phyloP scores from a whole-genome alignment of 2,329 filamentous ascomycete species.

The Penicillium hordei region DNA sequence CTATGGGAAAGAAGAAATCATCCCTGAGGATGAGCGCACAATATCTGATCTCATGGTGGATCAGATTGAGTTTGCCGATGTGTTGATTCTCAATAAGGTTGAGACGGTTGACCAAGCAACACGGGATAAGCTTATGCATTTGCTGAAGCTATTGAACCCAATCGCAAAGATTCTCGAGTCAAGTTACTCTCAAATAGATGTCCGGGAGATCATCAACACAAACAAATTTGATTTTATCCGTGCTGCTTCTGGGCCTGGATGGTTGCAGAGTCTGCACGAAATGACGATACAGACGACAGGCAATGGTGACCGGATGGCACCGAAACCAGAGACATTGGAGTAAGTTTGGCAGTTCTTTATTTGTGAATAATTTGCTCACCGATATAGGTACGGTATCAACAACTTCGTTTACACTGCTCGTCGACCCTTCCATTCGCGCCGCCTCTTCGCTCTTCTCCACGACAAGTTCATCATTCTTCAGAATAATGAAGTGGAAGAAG shows the following conservation, averaged over 20 bases:
- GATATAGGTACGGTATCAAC: slow-evolving; percentile 61
- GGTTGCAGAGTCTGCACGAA: slow-evolving; percentile 68
- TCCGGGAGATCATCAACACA: slow-evolving; percentile 65
- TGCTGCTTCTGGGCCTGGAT: slow-evolving; percentile 65
- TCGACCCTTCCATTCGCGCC: slow-evolving; percentile 50
- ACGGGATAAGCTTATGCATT: slow-evolving; percentile 50
- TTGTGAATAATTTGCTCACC: not conserved
- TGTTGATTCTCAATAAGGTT: slow-evolving; percentile 69
- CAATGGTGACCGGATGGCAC: slow-evolving; percentile 57
- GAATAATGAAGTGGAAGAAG: slow-evolving; percentile 32
- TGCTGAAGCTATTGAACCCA: slow-evolving; percentile 65
- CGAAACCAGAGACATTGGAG: slow-evolving; percentile 70
- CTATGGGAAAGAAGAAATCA: slow-evolving; percentile 58
- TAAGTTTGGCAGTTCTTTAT: slow-evolving; percentile 29
- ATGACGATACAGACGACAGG: slow-evolving; percentile 63
- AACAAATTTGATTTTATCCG: slow-evolving; percentile 64
- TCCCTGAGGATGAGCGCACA: slow-evolving; percentile 68
- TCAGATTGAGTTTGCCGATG: slow-evolving; percentile 75
- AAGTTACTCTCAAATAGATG: slow-evolving; percentile 59
- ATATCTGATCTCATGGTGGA: slow-evolving; percentile 75
- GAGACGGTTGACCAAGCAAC: slow-evolving; percentile 58
- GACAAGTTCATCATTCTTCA: slow-evolving; percentile 50
- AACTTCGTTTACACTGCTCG: slow-evolving; percentile 68
- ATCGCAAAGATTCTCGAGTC: slow-evolving; percentile 64
- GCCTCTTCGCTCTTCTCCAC: slow-evolving; percentile 43